Conservation (phyloP, 1,284 basidiomycete species). For the Marasmius tenuissimus region DNA sequence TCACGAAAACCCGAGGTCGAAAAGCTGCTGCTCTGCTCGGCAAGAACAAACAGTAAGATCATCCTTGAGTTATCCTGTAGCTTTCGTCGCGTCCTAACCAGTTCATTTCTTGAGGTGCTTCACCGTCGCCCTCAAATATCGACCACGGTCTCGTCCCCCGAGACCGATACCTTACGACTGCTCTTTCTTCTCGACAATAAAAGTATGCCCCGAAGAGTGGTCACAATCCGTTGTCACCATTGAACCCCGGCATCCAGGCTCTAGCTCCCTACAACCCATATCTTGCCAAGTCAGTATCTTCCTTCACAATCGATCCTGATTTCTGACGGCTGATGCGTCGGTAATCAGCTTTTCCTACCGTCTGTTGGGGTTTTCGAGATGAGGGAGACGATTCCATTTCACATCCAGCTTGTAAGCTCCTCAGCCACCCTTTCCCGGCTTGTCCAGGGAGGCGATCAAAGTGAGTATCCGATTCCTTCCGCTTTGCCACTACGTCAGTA, state of each 20-base stretch:
- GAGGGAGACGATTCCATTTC: constrained; percentile 12
- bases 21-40: constrained; percentile 6
- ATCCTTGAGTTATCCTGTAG: neutral
- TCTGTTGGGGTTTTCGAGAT: constrained; percentile 12
- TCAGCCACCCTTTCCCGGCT: neutral
- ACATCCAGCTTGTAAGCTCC: constrained; percentile 8
- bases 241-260: constrained; percentile 1
- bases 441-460: neutral
- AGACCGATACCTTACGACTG: constrained; percentile 3
- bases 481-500: neutral
- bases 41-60: constrained; percentile 6
- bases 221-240: constrained; percentile 5
- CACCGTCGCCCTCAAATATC: constrained; percentile 6
- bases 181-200: constrained; percentile 11
- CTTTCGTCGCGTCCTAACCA: neutral
- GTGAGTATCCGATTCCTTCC: neutral
- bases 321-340: neutral
- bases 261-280: constrained; percentile 1
- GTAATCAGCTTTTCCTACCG: constrained; percentile 8
- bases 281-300: constrained; percentile 11
- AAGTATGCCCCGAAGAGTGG: constrained; percentile 13
- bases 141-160: constrained; percentile 11
- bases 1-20: constrained; percentile 10
- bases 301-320: neutral
- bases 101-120: neutral